These are phyloP conservation scores for Tricladium varicosporioides DNA, from an alignment of 2,329 filamentous ascomycete genomes.

Conservation along the genomic window DNA sequence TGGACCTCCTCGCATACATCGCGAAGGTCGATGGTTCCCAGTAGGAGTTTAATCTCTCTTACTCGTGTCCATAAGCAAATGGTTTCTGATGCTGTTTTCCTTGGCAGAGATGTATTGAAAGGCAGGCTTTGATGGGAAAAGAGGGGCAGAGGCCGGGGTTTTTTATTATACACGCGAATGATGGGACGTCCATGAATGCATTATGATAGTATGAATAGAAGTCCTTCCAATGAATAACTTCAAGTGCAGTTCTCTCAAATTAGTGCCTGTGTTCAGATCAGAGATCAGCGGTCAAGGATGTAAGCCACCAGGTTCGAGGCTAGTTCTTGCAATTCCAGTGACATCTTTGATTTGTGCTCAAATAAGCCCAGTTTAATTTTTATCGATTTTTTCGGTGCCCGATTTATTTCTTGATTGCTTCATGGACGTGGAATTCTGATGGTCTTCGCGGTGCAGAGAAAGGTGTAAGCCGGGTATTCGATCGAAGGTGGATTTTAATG, in stretches of 20 bases:
- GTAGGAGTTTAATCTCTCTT: slow-evolving; percentile 27
- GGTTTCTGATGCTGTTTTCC: slow-evolving; percentile 30
- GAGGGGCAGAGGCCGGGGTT: not conserved
- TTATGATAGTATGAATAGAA: slow-evolving; percentile 20
- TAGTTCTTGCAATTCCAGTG: too few species aligned
- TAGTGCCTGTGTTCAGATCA: too few species aligned
- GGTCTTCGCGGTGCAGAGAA: too few species aligned
- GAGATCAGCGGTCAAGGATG: too few species aligned
- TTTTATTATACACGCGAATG: slow-evolving; percentile 1
- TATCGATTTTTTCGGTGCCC: too few species aligned
- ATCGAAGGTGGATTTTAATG: too few species aligned
- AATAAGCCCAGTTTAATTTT: too few species aligned
- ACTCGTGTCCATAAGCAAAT: slow-evolving; percentile 18
- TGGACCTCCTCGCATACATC: slow-evolving; percentile 78
- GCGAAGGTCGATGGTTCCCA: slow-evolving; percentile 66
- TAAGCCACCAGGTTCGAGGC: too few species aligned
- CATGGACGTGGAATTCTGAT: too few species aligned
- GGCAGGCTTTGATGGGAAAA: slow-evolving; percentile 29
- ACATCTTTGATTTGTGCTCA: too few species aligned
- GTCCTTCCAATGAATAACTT: not conserved
- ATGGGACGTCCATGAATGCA: slow-evolving; percentile 9
- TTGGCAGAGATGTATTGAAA: slow-evolving; percentile 32
- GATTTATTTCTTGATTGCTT: too few species aligned
- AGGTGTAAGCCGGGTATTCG: too few species aligned
- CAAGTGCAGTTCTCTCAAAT: not conserved